phyloP scores from a whole-genome alignment of 208 protist species.

The Novymonas esmeraldas region DNA sequence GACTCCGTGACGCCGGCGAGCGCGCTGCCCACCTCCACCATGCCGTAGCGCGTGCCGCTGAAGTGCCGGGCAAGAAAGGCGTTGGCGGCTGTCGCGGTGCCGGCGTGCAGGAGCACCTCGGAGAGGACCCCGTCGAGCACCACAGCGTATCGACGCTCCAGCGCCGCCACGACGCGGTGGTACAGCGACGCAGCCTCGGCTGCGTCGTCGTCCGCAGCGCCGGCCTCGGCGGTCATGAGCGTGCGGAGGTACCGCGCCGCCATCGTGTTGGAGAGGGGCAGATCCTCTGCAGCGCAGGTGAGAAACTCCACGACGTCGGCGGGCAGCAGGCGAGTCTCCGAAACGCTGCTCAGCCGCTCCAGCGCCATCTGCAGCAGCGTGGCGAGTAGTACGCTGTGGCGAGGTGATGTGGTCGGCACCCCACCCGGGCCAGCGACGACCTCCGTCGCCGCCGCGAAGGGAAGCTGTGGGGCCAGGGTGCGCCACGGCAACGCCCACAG shows the following conservation, averaged over 20 bases:
- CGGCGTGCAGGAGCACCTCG: slow-evolving; percentile 42
- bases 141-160: slow-evolving; percentile 71
- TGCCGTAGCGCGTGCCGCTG: slow-evolving; percentile 71
- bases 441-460: slow-evolving; percentile 25
- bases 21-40: slow-evolving; percentile 51
- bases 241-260: slow-evolving; percentile 48
- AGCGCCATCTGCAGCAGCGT: slow-evolving; percentile 31
- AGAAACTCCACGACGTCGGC: slow-evolving; percentile 72
- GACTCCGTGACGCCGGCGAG: slow-evolving; percentile 31
- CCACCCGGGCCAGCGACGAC: slow-evolving; percentile 24
- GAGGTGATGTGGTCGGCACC: slow-evolving; percentile 15
- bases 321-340: slow-evolving; percentile 40
- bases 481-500: slow-evolving; percentile 71
- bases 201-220: background rate
- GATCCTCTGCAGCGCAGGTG: slow-evolving; percentile 51
- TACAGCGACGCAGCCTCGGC: slow-evolving; percentile 20
- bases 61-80: slow-evolving; percentile 76
- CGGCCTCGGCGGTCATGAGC: slow-evolving; percentile 39
- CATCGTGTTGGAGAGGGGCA: slow-evolving; percentile 61
- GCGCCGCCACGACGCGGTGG: slow-evolving; percentile 42
- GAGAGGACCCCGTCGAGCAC: slow-evolving; percentile 77
- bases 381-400: slow-evolving; percentile 27
- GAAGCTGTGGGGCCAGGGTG: slow-evolving; percentile 34
- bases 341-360: slow-evolving; percentile 29
- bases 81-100: slow-evolving; percentile 32